Base-by-base conservation (phyloP, 257 asterid species). In the Primulina eburnea region DNA sequence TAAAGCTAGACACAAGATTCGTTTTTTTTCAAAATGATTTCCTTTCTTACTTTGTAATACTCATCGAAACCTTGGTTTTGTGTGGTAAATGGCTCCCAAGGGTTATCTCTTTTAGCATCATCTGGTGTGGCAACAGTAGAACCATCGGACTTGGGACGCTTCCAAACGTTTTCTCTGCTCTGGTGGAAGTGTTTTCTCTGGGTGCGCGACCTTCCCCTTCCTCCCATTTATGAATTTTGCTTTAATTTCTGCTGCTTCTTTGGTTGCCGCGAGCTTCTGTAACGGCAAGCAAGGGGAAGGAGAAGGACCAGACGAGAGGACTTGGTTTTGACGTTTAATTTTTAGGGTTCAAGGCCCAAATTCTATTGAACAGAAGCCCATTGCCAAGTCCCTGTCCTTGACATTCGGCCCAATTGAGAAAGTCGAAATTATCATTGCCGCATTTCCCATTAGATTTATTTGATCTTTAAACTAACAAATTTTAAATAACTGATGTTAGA, bases 141-240 rank as follows among this genome's bases (percentile, higher is more conserved):
- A 71, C 32, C 82, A 50, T 82, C 94, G 69, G 90, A 62, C 78
- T 94, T 89, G 20, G 81, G 17, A 68, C 90, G 94, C 69, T 94
- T 89, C 99, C 99, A 94, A 0, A 82, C 87, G 70, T 94, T 94
- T 68, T 94, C 97, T 74, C 97, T 82, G 85, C 76, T 76, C 73
- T 94, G 85, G 53, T 83, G 75, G 68, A 94, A 94, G 85, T 94
- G 97, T 17, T 88, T 94, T 71, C 97, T 80, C 86, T 91, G 99
- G 67, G 99, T 94, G 12, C 99, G 95, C 34, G 94, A 86, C 84
- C 87, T 94, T 56, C 97, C 89, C 62, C 95, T 80, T 4, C 96
- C 90, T 29, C 99, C 96, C 97, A 87, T 92, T 61, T 17, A 18
- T 11, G 69, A 7, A 35, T 57, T 62, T 16, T 26, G 16, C 43